Conservation (phyloP, 345 rosid species). For the Pistacia atlantica region DNA sequence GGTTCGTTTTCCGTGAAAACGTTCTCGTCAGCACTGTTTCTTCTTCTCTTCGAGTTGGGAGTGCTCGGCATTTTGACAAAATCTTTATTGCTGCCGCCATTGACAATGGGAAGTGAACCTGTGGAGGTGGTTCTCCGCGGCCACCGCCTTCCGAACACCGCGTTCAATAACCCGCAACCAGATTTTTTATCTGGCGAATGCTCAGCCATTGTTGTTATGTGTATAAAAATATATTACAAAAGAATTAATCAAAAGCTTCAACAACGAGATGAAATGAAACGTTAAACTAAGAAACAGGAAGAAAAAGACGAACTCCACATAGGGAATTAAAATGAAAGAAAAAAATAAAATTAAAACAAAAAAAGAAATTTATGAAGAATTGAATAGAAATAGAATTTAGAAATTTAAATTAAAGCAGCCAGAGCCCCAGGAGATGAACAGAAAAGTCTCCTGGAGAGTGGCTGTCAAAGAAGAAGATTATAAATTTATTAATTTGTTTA, state of each 20-base stretch:
- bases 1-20: constrained; percentile 25
- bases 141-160: constrained; percentile 70
- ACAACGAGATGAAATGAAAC: no score
- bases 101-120: constrained; percentile 37
- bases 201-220: constrained; percentile 30
- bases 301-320: background rate
- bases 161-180: constrained; percentile 70
- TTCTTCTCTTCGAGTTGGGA: constrained; percentile 41
- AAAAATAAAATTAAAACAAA: background rate
- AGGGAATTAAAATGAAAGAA: background rate
- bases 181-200: constrained; percentile 48
- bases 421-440: constrained; percentile 32
- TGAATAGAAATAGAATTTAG: background rate
- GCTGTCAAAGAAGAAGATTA: constrained; percentile 23
- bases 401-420: constrained; percentile 7
- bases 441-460: constrained; percentile 39
- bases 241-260: background rate
- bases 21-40: constrained; percentile 53
- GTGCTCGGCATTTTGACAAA: constrained; percentile 42
- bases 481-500: background rate
- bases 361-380: background rate
- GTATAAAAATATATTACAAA: no score
- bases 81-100: constrained; percentile 25
- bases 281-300: background rate
- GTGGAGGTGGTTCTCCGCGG: constrained; percentile 58